Evolutionary conservation across 768 basidiomycete species (phyloP), one percentile per base, ranked within the genome.

Genomic region (Suillus clintonianus): DNA sequence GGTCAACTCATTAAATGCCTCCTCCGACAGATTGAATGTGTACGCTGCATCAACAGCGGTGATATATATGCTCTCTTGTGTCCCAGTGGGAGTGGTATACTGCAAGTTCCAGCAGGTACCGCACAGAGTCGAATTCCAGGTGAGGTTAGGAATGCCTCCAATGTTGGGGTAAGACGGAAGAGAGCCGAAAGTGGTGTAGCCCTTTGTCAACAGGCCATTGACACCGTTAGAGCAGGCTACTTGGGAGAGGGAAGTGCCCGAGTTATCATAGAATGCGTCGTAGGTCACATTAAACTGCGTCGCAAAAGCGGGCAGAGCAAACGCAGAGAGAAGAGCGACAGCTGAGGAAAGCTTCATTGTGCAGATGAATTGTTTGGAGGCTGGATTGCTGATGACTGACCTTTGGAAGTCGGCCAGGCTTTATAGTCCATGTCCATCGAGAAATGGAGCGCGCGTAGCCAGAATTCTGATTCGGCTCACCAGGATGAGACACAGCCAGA

Each of bases 41-140:
- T 61, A 64, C 1, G 85, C 78, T 59, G 80, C 76, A 67, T 89
- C 87, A 34, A 89, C 76, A 6, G 82, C 88, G 11, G 82, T 69
- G 10, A 87, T 71, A 53, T 79, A 79, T 70, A 87, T 80, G 60
- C 69, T 81, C 66, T 68, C 79, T 39, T 64, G 70, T 1, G 65
- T 72, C 5, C 76, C 77, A 24, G 67, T 65, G 7, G 65, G 63
- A 45, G 75, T 72, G 30, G 77, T 75, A 74, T 80, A 87, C 19
- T 82, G 80, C 62, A 88, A 69, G 65, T 80, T 62, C 85, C 85
- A 89, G 75, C 86, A 89, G 43, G 82, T 79, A n/a, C 86, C 86
- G 68, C 87, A 89, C 22, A 76, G 72, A 2, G 78, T 60, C 9
- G 85, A 86, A 70, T 85, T 81, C 73, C 76, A 88, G 24, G 62